phyloP scores from a whole-genome alignment of 2,329 filamentous ascomycete species.

The Botrytis hyacinthi region DNA sequence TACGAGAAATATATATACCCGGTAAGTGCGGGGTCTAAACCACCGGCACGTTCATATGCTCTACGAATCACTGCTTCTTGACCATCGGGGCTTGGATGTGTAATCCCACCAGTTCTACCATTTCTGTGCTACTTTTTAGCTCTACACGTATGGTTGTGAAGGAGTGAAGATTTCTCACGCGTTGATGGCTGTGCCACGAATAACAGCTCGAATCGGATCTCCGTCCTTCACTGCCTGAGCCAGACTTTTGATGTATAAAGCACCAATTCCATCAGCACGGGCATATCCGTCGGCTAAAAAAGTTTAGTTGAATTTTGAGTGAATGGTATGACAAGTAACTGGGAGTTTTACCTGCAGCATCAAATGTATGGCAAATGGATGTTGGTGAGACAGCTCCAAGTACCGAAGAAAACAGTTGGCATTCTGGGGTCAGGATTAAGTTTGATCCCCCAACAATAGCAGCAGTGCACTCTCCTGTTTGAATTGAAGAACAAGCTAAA shows the following conservation, averaged over 20 bases:
- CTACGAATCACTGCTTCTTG: constrained; percentile 37
- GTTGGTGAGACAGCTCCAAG: constrained; percentile 35
- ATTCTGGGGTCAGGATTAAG: constrained; percentile 23
- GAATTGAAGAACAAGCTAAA: constrained; percentile 44
- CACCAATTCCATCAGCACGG: constrained; percentile 45
- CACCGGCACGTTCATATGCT: constrained; percentile 17
- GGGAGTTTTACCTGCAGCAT: constrained; percentile 9
- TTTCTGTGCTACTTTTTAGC: not conserved
- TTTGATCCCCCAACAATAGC: constrained; percentile 35
- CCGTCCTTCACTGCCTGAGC: constrained; percentile 43
- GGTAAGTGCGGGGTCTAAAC: constrained; percentile 11
- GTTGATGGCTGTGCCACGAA: constrained; percentile 35
- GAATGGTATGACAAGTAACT: no score
- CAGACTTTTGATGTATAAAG: constrained; percentile 45
- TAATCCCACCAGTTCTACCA: constrained; percentile 11
- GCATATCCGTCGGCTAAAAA: constrained; percentile 42
- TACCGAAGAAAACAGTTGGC: not conserved
- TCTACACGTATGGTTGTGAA: no score
- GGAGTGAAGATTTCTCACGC: no score
- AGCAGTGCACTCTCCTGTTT: constrained; percentile 40
- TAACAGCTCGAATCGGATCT: constrained; percentile 45
- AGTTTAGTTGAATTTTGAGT: no score
- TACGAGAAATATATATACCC: no score
- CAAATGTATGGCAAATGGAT: constrained; percentile 23
- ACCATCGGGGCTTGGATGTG: constrained; percentile 44